These are phyloP conservation scores for Raddia guianensis DNA, from an alignment of 176 grass and related monocot genomes.

Conservation along the genomic window DNA sequence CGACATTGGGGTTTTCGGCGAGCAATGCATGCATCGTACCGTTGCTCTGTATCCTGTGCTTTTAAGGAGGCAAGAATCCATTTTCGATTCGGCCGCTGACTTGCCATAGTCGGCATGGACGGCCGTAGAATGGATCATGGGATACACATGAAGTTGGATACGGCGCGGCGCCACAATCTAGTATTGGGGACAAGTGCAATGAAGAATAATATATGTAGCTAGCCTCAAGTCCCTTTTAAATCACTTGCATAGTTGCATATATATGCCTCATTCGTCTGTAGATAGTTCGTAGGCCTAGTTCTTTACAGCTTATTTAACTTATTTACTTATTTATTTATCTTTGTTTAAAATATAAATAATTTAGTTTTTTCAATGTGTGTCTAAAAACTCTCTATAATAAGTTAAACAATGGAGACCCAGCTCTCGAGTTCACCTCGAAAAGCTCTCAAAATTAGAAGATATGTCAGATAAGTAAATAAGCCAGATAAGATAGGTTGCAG, in stretches of 20 bases:
- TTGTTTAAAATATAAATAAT: too few relatives aligned
- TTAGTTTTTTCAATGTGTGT: too few relatives aligned
- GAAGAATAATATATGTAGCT: background rate
- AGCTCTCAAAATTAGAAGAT: too few relatives aligned
- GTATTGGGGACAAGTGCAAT: background rate
- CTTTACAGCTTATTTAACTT: too few relatives aligned
- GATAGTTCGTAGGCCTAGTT: too few relatives aligned
- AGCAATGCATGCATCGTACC: background rate
- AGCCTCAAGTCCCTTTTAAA: background rate
- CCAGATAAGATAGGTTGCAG: too few relatives aligned
- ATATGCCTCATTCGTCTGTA: background rate
- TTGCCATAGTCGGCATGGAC: background rate
- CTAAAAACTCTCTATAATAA: too few relatives aligned
- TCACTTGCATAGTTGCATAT: background rate
- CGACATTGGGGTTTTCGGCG: background rate
- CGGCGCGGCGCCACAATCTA: background rate
- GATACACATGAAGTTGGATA: background rate
- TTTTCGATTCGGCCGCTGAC: background rate
- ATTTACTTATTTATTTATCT: too few relatives aligned
- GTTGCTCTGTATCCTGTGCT: background rate
- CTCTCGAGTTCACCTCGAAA: too few relatives aligned
- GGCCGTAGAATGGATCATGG: background rate
- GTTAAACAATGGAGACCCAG: too few relatives aligned
- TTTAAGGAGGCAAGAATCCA: background rate
- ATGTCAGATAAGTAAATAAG: too few relatives aligned